Evolutionary conservation across 2,329 filamentous ascomycete species (phyloP), one percentile per base, ranked within the genome.

Genomic region (Cytospora piceae): DNA sequence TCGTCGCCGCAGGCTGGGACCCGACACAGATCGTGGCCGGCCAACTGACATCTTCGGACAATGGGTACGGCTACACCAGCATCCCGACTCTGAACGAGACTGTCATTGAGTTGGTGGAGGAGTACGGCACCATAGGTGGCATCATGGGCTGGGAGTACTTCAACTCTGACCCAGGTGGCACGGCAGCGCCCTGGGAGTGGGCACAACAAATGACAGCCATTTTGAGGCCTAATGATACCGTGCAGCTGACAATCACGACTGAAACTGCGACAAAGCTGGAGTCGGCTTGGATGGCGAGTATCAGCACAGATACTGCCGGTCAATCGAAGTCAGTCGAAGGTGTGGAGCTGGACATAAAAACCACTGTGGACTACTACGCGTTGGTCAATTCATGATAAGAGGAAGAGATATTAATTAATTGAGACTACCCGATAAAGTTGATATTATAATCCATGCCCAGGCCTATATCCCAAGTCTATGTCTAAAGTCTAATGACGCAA

Each of bases 91-190:
- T 85, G 46, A 77, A 77, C 1, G 68, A 72, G 9, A 81, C 83
- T 0, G 73, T 86, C 3, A 70, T 73, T 15, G 72, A 77, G 3
- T 71, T 87, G 31, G 72, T 76, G n/a, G 72, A 71, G 3, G 74
- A 78, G 61, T 91, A 91, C 71, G 85, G 85, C 1, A 79, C 80
- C 0, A 95, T 97, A 75, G 94, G 93, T 0, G 94, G 94, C 0
- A 88, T 97, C 8, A 95, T 95, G 88, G 93, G 93, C 2, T 97
- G 94, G 94, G 94, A 97, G 79, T 97, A 95, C 75, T 97, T 94
- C 79, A 96, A 96, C 79, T 87, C 89, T 63, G 75, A 88, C 65
- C 90, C 91, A 0, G 89, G 88, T 1, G 88, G 85, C 29, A 74
- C 74, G 2, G 79, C 80, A 15, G 78, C 82, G 63, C 91, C 92